Evolutionary conservation across 139 green algal genomes (phyloP), one percentile per base, ranked within the genome.

Genomic region (Chlorella sp.): DNA sequence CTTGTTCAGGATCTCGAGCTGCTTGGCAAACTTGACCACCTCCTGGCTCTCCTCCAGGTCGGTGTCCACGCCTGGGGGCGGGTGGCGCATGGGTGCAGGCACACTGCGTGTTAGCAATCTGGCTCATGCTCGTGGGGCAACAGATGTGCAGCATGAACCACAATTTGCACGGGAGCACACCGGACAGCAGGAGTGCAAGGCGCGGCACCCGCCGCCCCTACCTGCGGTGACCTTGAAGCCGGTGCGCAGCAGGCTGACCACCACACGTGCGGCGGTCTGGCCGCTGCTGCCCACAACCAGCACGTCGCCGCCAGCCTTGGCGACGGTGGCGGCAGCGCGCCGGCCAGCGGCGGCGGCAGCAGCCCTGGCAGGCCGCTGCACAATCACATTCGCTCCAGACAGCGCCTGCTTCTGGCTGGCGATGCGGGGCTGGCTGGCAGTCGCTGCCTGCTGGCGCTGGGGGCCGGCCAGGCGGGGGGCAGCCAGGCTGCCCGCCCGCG

Each of bases 191-290:
- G n/a, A n/a, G n/a, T n/a, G n/a, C n/a, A n/a, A n/a, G n/a, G n/a
- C n/a, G n/a, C n/a, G n/a, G n/a, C n/a, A n/a, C n/a, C n/a, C n/a
- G n/a, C n/a, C n/a, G n/a, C n/a, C n/a, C n/a, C n/a, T n/a, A 90
- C 88, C 88, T 87, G 88, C 88, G 8, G 76, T 84, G 28, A 91
- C 88, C 65, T 85, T 84, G 44, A 84, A 82, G 44, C 88, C 88
- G 11, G 69, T 20, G 4, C 78, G 46, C 20, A 90, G 73, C 73
- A 91, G 82, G 54, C 86, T 56, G 36, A 88, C 67, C 16, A 88
- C 54, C 34, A 91, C 76, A 9, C 88, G 82, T 0, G 86, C 79
- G 16, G 78, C 74, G 1, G 84, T 77, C 70, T 87, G 86, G 19
- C 88, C 86, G 13, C 68, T 69, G 14, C 64, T 46, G 62, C 88